Evolutionary conservation across 441 rosid genomes (phyloP).

Genomic region (Rhodomyrtus psidioides): DNA sequence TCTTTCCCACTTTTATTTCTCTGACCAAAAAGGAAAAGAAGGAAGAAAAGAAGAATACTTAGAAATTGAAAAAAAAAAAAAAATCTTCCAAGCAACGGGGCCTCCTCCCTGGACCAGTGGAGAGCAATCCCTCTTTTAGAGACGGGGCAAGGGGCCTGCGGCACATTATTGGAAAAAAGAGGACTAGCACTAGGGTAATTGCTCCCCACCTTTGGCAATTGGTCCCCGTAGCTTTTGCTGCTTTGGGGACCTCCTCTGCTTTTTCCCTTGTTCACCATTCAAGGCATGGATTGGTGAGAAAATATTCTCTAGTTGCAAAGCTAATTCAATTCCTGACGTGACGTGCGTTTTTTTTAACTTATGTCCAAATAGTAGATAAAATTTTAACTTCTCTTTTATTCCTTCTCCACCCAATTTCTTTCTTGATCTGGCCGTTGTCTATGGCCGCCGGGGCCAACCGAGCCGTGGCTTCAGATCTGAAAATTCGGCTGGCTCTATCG

Average conservation of each 20-base stretch:
- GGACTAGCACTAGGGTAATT: background rate
- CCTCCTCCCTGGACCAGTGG: background rate
- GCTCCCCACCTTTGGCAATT: background rate
- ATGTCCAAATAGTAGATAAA: too few species aligned
- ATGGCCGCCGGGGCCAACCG: fast-evolving
- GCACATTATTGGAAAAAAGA: background rate
- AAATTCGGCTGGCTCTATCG: background rate
- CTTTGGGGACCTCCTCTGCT: background rate
- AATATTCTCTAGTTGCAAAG: too few species aligned
- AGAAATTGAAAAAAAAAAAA: background rate
- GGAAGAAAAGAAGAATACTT: background rate
- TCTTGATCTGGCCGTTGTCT: too few species aligned
- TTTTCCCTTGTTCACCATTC: background rate
- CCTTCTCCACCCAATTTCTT: background rate
- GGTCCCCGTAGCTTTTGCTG: background rate
- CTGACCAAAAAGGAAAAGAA: background rate
- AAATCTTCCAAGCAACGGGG: background rate
- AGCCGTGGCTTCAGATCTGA: background rate
- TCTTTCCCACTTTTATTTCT: background rate
- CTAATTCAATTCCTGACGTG: too few species aligned
- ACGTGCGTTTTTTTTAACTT: too few species aligned
- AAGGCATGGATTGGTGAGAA: background rate
- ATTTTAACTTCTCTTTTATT: too few species aligned
- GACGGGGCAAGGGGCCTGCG: background rate
- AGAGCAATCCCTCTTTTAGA: background rate